A percentile compares a stretch with the other conserved stretches of the same genome.
These are phyloP conservation scores for Blastobotrys ciferrii DNA, from an alignment of 1,139 yeast species.

Conservation along the genomic window DNA sequence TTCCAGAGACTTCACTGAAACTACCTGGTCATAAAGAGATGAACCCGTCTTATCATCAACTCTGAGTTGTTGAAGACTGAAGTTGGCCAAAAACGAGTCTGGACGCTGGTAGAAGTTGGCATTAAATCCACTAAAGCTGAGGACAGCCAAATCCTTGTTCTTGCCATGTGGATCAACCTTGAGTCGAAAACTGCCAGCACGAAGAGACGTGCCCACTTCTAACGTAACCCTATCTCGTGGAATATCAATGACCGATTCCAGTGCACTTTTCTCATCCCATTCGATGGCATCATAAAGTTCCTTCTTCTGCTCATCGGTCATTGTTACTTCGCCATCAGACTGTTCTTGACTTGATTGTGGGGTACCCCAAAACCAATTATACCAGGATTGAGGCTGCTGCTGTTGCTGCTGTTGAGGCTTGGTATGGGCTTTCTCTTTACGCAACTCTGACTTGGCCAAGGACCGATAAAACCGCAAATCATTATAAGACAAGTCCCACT, in stretches of 20 bases:
- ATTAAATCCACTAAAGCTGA: conserved; percentile 79
- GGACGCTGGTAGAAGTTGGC: conserved; percentile 74
- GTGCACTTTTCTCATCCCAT: conserved; percentile 66
- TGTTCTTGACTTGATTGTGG: conserved; percentile 19
- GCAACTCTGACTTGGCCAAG: conserved; percentile 63
- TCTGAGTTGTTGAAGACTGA: conserved; percentile 75
- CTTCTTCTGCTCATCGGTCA: conserved; percentile 48
- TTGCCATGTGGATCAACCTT: conserved; percentile 39
- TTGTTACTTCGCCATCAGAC: conserved; percentile 35
- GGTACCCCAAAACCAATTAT: conserved; percentile 42
- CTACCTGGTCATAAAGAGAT: conserved; percentile 77
- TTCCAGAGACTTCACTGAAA: conserved; percentile 66
- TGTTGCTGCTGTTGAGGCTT: conserved; percentile 14
- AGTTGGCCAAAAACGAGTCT: conserved; percentile 68
- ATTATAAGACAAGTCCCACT: conserved; percentile 62
- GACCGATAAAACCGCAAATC: conserved; percentile 85
- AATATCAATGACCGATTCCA: conserved; percentile 54
- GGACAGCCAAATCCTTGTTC: conserved; percentile 59
- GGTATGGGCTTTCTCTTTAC: conserved; percentile 45
- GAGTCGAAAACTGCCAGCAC: conserved; percentile 74
- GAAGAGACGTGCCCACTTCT: conserved; percentile 64
- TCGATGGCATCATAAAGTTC: conserved; percentile 94
- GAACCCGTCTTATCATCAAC: conserved; percentile 82
- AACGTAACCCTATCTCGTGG: conserved; percentile 73
- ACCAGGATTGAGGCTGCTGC: conserved; percentile 26